A percentile compares a stretch with the other conserved stretches of the same genome.
These are phyloP conservation scores for Dictyostelium citrinum DNA, from an alignment of 78 protist genomes.

Conservation along the genomic window DNA sequence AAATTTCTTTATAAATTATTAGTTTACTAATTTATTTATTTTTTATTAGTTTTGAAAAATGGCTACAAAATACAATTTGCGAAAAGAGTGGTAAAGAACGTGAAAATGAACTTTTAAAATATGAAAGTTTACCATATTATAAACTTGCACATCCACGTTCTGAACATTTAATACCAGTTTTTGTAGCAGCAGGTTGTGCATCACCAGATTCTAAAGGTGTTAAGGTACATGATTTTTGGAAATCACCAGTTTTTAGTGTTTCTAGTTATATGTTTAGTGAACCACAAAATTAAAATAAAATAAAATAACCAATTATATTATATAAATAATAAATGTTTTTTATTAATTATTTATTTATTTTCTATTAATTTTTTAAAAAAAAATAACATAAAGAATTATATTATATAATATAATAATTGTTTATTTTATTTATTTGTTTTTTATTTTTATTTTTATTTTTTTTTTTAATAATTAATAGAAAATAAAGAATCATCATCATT, in stretches of 20 bases:
- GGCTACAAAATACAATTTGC: not conserved
- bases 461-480: not conserved
- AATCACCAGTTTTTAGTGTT: constrained; percentile 14
- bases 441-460: not conserved
- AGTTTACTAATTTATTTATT: not conserved
- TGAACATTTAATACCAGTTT: constrained; percentile 37
- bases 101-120: not conserved
- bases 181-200: constrained; percentile 17
- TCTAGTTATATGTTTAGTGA: not conserved
- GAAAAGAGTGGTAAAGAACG: not conserved
- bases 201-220: not conserved
- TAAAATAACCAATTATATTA: no score
- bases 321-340: no score
- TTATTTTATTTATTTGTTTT: not conserved
- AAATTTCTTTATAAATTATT: not conserved
- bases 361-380: no score
- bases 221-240: not conserved
- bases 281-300: not conserved
- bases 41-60: not conserved
- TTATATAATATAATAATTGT: no score
- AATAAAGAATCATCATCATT: not conserved
- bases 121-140: not conserved
- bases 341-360: no score
- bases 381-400: no score
- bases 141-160: constrained; percentile 26